Evolutionary conservation across 108 stramenopile species (phyloP), one percentile per base, ranked within the genome.

Genomic region (Fragilaria crotonensis): DNA sequence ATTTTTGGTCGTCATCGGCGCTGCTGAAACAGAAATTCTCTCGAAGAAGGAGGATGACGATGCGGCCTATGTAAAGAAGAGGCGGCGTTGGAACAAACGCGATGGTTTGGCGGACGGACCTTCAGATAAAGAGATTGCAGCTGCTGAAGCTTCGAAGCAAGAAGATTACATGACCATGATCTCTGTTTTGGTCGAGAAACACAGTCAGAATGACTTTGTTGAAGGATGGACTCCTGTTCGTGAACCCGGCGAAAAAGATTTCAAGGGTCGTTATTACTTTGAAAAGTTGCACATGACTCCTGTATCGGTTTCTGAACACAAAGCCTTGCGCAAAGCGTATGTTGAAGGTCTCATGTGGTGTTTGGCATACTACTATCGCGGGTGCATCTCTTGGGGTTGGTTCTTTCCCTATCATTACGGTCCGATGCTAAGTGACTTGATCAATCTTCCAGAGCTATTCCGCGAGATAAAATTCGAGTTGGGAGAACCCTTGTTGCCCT

Each of bases 311-410:
- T 66, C 75, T 18, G 83, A 75, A 19, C 86, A 88, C 62, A 71
- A 68, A 41, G 84, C 75, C 41, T 67, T 91, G 52, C 60, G 89
- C 33, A 73, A 85, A 59, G 60, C 89, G 2, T 96, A 94, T 61
- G 87, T 96, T 55, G 96, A 97, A 68, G 97, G 96, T n/a, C 72
- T 99, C n/a, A 85, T 92, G 69, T 99, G 98, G 98, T 95, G 95
- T 73, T 72, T 97, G 22, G 88, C 95, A n/a, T 99, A 99, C 77
- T 99, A 99, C 76, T 97, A 97, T 73, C 79, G 80, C 53, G 98
- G 98, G 5, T 97, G 96, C 63, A 93, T 90, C 31, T 90, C 88
- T 5, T 99, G 98, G 98, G 91, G 95, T 18, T 99, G 98, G 98
- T 99, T 91, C 59, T 99, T 80, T 63, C 98, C 98, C 0, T 96